Conservation (phyloP, 1,284 basidiomycete genomes). For the Hemileia vastatrix region DNA sequence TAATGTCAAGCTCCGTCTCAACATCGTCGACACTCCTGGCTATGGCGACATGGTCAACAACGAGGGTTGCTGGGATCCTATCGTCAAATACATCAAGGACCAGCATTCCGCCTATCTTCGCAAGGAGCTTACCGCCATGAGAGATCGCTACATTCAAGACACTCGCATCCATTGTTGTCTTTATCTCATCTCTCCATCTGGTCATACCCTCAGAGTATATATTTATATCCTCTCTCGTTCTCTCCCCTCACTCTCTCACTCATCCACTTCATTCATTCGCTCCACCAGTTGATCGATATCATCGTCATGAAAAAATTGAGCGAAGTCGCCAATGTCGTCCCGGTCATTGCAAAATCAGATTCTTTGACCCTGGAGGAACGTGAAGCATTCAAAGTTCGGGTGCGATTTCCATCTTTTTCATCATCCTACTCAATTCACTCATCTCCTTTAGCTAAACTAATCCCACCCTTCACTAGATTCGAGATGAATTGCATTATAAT, state of each 20-base stretch:
- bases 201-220: constrained; percentile 70
- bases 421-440: not conserved
- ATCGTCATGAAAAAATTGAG: constrained; percentile 98
- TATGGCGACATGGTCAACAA: constrained; percentile 99
- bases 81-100: constrained; percentile 53
- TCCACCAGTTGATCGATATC: constrained; percentile 62
- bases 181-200: constrained; percentile 97
- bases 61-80: constrained; percentile 71
- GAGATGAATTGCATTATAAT: constrained; percentile 83
- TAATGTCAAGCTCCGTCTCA: constrained; percentile 83
- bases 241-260: constrained; percentile 24
- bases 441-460: not conserved
- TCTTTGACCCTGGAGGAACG: constrained; percentile 87
- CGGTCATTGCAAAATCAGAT: constrained; percentile 97
- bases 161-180: constrained; percentile 96
- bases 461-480: constrained; percentile 54
- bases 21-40: constrained; percentile 98
- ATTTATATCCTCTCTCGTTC: constrained; percentile 8
- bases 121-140: constrained; percentile 97
- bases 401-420: constrained; percentile 40
- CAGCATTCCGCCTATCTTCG: constrained; percentile 97
- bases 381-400: constrained; percentile 82
- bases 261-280: constrained; percentile 21
- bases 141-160: constrained; percentile 95
- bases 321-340: constrained; percentile 98